These are phyloP conservation scores for Linnemannia schmuckeri DNA, from an alignment of 192 early-diverging fungal genomes.

Conservation along the genomic window DNA sequence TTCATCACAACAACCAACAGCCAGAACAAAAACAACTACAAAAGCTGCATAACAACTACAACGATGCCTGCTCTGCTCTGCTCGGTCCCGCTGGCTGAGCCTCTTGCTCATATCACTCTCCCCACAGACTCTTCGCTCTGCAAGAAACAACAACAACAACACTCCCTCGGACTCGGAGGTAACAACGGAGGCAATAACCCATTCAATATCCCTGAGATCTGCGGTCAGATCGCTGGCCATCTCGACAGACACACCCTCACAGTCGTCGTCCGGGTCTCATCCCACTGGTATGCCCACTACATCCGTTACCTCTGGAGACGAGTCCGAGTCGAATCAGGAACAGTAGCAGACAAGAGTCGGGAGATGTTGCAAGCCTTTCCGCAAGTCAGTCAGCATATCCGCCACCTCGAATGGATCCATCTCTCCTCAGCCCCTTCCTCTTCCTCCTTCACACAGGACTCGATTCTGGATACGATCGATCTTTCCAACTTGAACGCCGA, in stretches of 20 bases:
- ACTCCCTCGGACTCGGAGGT: no score
- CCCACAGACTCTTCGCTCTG: neutral
- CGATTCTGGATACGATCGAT: conserved; percentile 3
- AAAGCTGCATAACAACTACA: neutral
- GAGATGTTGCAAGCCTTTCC: conserved; percentile 29
- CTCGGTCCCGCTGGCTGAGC: conserved; percentile 6
- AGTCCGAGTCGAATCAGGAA: conserved; percentile 25
- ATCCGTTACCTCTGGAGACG: conserved; percentile 40
- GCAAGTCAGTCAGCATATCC: conserved; percentile 29
- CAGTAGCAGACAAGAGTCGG: neutral
- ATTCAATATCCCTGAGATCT: conserved; percentile 38
- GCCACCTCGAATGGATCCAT: conserved; percentile 40
- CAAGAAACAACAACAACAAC: conserved; percentile 4
- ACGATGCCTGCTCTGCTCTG: conserved; percentile 35
- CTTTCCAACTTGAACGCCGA: conserved; percentile 26
- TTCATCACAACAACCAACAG: neutral
- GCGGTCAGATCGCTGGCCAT: conserved; percentile 29
- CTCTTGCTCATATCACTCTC: neutral
- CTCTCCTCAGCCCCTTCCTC: neutral
- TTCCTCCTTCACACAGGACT: neutral
- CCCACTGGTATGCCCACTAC: conserved; percentile 26
- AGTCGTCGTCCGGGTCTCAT: conserved; percentile 23
- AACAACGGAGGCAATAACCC: conserved; percentile 1
- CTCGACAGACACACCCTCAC: conserved; percentile 32
- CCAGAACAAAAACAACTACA: neutral